phyloP scores from a whole-genome alignment of 2,329 filamentous ascomycete species.

The Alternaria arborescens region DNA sequence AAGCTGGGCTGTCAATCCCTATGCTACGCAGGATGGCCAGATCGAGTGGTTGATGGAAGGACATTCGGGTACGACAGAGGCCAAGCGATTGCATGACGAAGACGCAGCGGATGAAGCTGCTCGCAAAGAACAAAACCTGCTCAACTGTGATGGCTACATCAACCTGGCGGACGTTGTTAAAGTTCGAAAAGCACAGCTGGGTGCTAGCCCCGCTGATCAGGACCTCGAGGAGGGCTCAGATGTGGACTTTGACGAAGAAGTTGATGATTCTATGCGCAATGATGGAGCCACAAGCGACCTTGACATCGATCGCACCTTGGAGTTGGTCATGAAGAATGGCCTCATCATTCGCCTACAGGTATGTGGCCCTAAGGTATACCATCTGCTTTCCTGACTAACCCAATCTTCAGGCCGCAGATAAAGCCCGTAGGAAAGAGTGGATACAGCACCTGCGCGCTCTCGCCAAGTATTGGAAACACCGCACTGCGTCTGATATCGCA shows the following conservation, averaged over 20 bases:
- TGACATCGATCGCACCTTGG: conserved; percentile 67
- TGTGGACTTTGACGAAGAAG: conserved; percentile 64
- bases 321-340: conserved; percentile 68
- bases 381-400: conserved; percentile 18
- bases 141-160: conserved; percentile 70
- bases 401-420: conserved; percentile 59
- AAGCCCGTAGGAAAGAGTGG: conserved; percentile 68
- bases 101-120: conserved; percentile 67
- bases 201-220: conserved; percentile 62
- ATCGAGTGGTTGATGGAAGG: conserved; percentile 65
- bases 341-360: conserved; percentile 69
- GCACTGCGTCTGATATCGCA: conserved; percentile 64
- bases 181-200: conserved; percentile 64
- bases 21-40: conserved; percentile 61
- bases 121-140: conserved; percentile 66
- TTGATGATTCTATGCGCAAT: conserved; percentile 57
- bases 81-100: conserved; percentile 61
- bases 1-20: conserved; percentile 70
- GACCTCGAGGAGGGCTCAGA: conserved; percentile 61
- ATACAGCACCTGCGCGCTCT: conserved; percentile 65
- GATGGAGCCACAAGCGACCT: conserved; percentile 64
- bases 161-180: conserved; percentile 66
- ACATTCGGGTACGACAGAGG: conserved; percentile 52
- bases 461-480: conserved; percentile 68
- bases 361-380: not conserved